A percentile compares a stretch with the other conserved stretches of the same genome.
phyloP scores from a whole-genome alignment of 148 eudicot species.

The Rhododendron molle region DNA sequence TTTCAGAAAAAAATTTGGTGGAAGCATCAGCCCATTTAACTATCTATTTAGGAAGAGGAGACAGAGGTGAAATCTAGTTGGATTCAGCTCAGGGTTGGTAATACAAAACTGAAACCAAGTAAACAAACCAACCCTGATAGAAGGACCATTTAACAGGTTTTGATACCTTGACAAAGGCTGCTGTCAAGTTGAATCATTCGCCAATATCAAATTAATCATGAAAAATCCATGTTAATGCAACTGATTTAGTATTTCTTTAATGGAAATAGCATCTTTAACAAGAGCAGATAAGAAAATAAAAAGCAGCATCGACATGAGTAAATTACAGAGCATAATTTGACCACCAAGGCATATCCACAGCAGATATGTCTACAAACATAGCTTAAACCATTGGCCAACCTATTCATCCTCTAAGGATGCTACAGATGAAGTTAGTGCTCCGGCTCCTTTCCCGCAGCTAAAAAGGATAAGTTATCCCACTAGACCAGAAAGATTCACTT shows the following conservation, averaged over 20 bases:
- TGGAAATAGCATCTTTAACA: background rate
- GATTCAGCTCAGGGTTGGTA: background rate
- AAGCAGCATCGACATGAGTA: background rate
- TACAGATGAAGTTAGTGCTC: background rate
- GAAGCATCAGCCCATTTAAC: background rate
- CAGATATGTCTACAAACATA: background rate
- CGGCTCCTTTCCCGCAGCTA: background rate
- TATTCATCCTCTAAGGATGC: constrained; percentile 4
- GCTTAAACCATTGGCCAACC: background rate
- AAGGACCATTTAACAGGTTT: background rate
- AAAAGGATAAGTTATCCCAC: background rate
- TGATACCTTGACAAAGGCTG: background rate
- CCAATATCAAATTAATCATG: background rate
- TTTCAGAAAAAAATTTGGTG: background rate
- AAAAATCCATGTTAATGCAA: background rate
- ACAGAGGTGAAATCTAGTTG: background rate
- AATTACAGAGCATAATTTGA: background rate
- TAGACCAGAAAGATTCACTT: background rate
- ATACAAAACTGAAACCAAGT: background rate
- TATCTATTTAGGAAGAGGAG: background rate
- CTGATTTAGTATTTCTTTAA: background rate
- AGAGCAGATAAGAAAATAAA: background rate
- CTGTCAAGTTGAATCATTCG: background rate
- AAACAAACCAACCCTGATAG: background rate
- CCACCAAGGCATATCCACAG: background rate